A percentile compares a stretch with the other conserved stretches of the same genome.
Evolutionary conservation across 441 rosid genomes (phyloP).

Genomic region (Erodium trifolium): DNA sequence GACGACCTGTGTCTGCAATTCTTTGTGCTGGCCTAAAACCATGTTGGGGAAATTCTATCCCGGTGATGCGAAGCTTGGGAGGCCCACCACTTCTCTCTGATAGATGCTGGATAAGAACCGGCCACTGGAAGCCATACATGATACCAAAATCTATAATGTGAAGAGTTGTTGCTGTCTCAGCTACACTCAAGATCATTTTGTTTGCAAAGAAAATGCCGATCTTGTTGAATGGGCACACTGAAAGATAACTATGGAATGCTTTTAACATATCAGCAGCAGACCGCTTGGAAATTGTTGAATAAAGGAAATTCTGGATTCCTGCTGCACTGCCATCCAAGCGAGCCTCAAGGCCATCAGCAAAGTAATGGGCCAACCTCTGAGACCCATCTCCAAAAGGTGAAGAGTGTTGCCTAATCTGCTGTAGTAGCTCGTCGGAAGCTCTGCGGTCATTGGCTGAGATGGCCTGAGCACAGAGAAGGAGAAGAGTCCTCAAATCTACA

Average conservation of each 20-base stretch:
- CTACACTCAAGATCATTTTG: slow-evolving; percentile 21
- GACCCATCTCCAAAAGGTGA: slow-evolving; percentile 68
- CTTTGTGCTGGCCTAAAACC: slow-evolving; percentile 57
- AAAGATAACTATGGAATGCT: slow-evolving; percentile 44
- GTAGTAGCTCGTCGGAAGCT: slow-evolving; percentile 50
- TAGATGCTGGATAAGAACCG: slow-evolving; percentile 24
- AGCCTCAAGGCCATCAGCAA: slow-evolving; percentile 74
- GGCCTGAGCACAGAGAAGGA: slow-evolving; percentile 50
- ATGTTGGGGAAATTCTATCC: slow-evolving; percentile 63
- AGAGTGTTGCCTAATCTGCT: slow-evolving; percentile 63
- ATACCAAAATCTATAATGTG: slow-evolving; percentile 24
- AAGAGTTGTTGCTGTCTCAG: slow-evolving; percentile 33
- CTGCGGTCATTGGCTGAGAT: slow-evolving; percentile 43
- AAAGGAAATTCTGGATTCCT: slow-evolving; percentile 47
- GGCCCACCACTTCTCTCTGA: slow-evolving; percentile 23
- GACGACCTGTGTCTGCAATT: slow-evolving; percentile 61
- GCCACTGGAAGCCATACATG: slow-evolving; percentile 23
- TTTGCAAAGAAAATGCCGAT: slow-evolving; percentile 36
- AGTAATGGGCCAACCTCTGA: slow-evolving; percentile 72
- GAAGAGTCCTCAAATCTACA: slow-evolving; percentile 47
- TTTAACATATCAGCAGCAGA: slow-evolving; percentile 54
- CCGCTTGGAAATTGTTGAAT: slow-evolving; percentile 38
- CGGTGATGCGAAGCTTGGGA: slow-evolving; percentile 60
- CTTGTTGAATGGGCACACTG: slow-evolving; percentile 37
- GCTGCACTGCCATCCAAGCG: slow-evolving; percentile 50